Conservation (phyloP, 2,329 filamentous ascomycete genomes). For the Didymella arachidicola region DNA sequence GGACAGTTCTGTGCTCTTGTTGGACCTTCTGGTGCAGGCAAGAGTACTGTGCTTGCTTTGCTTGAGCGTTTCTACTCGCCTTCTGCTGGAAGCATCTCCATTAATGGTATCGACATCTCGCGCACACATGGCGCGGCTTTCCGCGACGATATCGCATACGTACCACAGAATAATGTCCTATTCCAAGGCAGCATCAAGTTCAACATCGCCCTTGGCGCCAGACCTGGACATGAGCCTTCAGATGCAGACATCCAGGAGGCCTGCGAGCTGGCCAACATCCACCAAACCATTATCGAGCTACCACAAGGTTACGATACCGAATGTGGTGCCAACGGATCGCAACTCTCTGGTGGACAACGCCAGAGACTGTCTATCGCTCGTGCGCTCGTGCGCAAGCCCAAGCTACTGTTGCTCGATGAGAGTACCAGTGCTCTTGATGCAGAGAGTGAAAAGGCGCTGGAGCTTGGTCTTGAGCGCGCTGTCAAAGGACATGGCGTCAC, state of each 20-base stretch:
- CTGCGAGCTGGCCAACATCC: slow-evolving; percentile 73
- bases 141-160: slow-evolving; percentile 56
- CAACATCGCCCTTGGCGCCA: slow-evolving; percentile 58
- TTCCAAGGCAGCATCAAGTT: slow-evolving; percentile 59
- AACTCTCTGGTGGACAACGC: slow-evolving; percentile 54
- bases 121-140: slow-evolving; percentile 50
- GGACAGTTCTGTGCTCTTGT: slow-evolving; percentile 71
- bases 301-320: slow-evolving; percentile 71
- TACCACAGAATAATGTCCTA: slow-evolving; percentile 58
- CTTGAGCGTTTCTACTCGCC: slow-evolving; percentile 65
- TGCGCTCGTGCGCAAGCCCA: slow-evolving; percentile 54
- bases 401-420: slow-evolving; percentile 54
- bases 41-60: slow-evolving; percentile 68
- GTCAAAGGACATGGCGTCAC: slow-evolving; percentile 49
- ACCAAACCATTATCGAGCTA: slow-evolving; percentile 69
- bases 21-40: slow-evolving; percentile 71
- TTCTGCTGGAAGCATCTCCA: slow-evolving; percentile 58
- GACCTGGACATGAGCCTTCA: slow-evolving; percentile 63
- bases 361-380: slow-evolving; percentile 55
- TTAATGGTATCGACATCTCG: slow-evolving; percentile 61
- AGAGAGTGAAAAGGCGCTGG: slow-evolving; percentile 52
- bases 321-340: slow-evolving; percentile 52
- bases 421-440: slow-evolving; percentile 55
- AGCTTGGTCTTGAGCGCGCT: slow-evolving; percentile 51
- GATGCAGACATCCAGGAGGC: slow-evolving; percentile 71